These are phyloP conservation scores for Porphyrellus sp. DNA, from an alignment of 1,284 basidiomycete species.

Conservation along the genomic window DNA sequence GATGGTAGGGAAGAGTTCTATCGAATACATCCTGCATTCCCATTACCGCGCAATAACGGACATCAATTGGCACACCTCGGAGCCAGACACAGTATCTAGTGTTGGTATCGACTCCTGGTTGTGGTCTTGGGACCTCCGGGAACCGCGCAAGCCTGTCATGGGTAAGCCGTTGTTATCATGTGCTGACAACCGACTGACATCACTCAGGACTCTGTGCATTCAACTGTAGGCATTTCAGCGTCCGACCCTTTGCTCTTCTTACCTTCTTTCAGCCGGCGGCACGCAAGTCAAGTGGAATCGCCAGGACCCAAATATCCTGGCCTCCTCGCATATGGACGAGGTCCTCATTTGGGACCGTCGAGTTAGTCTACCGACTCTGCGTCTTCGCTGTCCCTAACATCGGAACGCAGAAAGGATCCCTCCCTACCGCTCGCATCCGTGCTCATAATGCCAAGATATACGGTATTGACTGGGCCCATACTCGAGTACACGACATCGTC, in stretches of 20 bases:
- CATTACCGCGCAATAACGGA: constrained; percentile 94
- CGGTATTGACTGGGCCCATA: constrained; percentile 91
- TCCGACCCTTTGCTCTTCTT: not conserved
- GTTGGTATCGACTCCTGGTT: constrained; percentile 81
- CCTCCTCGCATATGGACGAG: constrained; percentile 81
- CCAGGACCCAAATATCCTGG: constrained; percentile 78
- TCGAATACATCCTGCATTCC: constrained; percentile 75
- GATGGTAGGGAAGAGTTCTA: constrained; percentile 67
- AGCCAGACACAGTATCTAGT: constrained; percentile 74
- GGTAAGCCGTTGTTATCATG: constrained; percentile 38
- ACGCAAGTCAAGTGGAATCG: constrained; percentile 97
- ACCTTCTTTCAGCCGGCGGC: constrained; percentile 55
- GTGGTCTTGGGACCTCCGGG: constrained; percentile 85
- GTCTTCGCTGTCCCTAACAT: constrained; percentile 5
- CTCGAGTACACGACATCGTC: constrained; percentile 70
- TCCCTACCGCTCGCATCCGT: constrained; percentile 72
- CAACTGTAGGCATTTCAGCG: constrained; percentile 47
- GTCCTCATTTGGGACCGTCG: constrained; percentile 87
- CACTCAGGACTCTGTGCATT: constrained; percentile 65
- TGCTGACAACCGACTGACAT: constrained; percentile 10
- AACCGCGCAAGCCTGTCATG: constrained; percentile 61
- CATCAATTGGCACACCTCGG: constrained; percentile 90
- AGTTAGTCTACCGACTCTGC: constrained; percentile 39
- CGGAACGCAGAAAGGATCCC: constrained; percentile 73
- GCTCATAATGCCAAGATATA: constrained; percentile 91